Percentiles rank a stretch among this genome's conserved stretches.
phyloP scores from a whole-genome alignment of 164 flowering plant species.

The Pachysandra terminalis region DNA sequence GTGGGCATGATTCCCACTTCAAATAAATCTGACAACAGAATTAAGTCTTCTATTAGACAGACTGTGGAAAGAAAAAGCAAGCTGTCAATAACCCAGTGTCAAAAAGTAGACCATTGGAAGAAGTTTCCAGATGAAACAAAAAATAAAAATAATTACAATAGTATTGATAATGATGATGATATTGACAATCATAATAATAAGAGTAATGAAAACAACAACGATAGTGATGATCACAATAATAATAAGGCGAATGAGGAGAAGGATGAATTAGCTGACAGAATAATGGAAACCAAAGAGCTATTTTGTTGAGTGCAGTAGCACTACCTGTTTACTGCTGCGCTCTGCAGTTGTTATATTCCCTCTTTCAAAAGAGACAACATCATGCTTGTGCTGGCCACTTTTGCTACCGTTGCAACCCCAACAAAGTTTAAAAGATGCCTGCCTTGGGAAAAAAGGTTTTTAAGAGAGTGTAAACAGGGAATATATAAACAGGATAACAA shows the following conservation, averaged over 20 bases:
- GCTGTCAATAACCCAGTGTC: background rate
- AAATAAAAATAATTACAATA: too few relatives aligned
- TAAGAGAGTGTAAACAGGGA: background rate
- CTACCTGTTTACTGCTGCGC: constrained; percentile 97
- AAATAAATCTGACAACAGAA: constrained; percentile 71
- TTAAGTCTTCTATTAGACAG: constrained; percentile 15
- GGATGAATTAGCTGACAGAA: background rate
- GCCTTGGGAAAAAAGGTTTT: constrained; percentile 21
- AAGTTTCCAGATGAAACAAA: background rate
- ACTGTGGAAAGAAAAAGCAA: background rate
- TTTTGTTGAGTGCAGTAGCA: background rate
- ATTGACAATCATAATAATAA: too few relatives aligned
- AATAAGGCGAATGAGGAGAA: too few relatives aligned
- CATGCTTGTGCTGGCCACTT: constrained; percentile 91
- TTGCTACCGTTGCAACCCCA: constrained; percentile 85
- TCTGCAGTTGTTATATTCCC: constrained; percentile 93
- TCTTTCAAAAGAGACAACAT: constrained; percentile 92
- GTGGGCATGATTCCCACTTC: constrained; percentile 88
- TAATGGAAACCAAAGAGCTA: constrained; percentile 6
- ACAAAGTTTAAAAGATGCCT: constrained; percentile 94
- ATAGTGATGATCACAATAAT: too few relatives aligned
- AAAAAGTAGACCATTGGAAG: background rate
- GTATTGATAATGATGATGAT: too few relatives aligned
- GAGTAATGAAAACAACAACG: too few relatives aligned
- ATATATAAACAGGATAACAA: background rate